Base-by-base conservation (phyloP, 208 protist species). In the Acanthamoeba lenticulata region DNA sequence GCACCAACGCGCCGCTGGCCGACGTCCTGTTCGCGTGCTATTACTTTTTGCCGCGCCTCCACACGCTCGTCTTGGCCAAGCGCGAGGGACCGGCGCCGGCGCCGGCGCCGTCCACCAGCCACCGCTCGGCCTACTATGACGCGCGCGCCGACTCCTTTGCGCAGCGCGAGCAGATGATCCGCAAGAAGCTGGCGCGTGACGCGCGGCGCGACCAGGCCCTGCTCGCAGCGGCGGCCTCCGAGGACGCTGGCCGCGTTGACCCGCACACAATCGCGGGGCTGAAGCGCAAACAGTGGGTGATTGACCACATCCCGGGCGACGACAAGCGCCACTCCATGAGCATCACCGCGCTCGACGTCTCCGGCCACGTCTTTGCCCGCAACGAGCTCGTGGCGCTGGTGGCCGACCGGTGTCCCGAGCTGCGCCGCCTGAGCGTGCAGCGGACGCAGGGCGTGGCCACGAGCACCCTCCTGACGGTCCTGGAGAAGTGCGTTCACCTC, bases 401-500 rank as follows among this genome's bases (percentile, higher is more conserved):
- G 21, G 72, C 72, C 21, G 40, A 49, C 72, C 13, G 72, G 13
- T 83, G 72, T n/a, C 72, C 72, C 2, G 72, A 83, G 72, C 40
- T 83, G 72, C 34, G 72, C 2, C 29, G 21, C 15, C 40, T 83
- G 72, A 34, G 6, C 38, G 1, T 83, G 3, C 38, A 32, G 9
- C 13, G 72, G 19, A 19, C 40, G 72, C 27, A n/a, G 27, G 72
- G 72, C 21, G 42, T 83, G 2, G 72, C 38, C 4, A 38, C 13
- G 40, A 1, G n/a, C 27, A 32, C 72, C 38, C 40, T 83, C 38
- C 42, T 44, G 38, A 6, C 19, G 1, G 21, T 83, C 6, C 72
- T 83, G 3, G 72, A 83, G 17, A 42, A 49, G 40, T 83, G 72
- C 72, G 72, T 83, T 7, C 42, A 83, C 72, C 72, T 83, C 27